Evolutionary conservation across 192 early-diverging fungal species (phyloP).

Genomic region (Podila minutissima): DNA sequence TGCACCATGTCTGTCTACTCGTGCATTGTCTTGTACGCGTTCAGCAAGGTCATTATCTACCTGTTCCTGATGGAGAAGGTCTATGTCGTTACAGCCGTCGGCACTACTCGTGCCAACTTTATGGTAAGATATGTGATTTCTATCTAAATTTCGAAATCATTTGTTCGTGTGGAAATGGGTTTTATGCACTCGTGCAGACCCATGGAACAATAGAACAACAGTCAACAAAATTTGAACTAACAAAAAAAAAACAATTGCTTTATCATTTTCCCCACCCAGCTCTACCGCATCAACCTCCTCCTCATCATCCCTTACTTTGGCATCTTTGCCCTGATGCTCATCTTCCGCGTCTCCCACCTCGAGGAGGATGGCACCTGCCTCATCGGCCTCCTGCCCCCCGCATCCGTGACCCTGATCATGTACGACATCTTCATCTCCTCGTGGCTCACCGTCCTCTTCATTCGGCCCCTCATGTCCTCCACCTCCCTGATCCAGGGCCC

Average conservation of each 20-base stretch:
- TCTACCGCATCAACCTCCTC: constrained; percentile 36
- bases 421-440: constrained; percentile 47
- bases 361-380: constrained; percentile 12
- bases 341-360: constrained; percentile 28
- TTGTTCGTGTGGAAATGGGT: too few relatives aligned
- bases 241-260: not conserved
- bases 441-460: constrained; percentile 44
- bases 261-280: not conserved
- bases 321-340: constrained; percentile 37
- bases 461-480: constrained; percentile 43
- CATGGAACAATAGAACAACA: not conserved
- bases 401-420: constrained; percentile 32
- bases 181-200: not conserved
- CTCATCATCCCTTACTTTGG: constrained; percentile 27
- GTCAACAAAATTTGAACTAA: not conserved
- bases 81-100: constrained; percentile 43
- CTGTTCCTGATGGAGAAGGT: constrained; percentile 61
- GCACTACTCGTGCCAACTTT: constrained; percentile 40
- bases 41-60: constrained; percentile 55
- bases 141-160: too few relatives aligned
- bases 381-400: constrained; percentile 39
- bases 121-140: constrained; percentile 18
- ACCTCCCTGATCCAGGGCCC: constrained; percentile 40
- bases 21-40: constrained; percentile 54
- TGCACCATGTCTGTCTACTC: constrained; percentile 54